Base-by-base conservation (phyloP, 371 early-diverging fungal species). In the Encephalitozoon hellem region DNA sequence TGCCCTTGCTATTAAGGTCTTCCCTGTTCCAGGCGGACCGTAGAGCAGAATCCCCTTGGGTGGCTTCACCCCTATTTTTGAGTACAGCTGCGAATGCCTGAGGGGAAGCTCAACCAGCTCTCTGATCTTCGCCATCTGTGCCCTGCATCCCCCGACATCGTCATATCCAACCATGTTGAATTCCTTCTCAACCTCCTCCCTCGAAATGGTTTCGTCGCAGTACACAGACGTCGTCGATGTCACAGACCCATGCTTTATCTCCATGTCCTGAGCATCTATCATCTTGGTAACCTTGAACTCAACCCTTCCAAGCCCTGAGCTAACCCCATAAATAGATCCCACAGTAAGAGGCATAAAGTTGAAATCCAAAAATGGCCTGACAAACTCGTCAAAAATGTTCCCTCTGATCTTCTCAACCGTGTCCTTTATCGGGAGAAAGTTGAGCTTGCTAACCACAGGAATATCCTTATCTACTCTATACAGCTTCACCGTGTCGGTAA, bases 111-210 rank as follows among this genome's bases (percentile, higher is more conserved):
- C 96, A 34, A 98, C 94, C 80, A 95, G 87, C 86, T 98, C 99
- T 83, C 95, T 92, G 74, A 98, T 97, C 87, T 97, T 96, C 9
- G 97, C 97, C 89, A 98, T 91, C 85, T 98, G 97, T 84, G 92
- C 94, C 81, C 96, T 91, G 84, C 91, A 91, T 72, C 97, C 98
- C 84, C 98, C 98, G 87, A 97, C 91, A 84, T 96, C 95, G 83
- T 98, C 99, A 85, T 97, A 98, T 65, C 97, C 97, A 67, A 98
- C 91, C 78, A 90, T 91, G 80, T 90, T 91, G 55, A 93, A 88
- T 77, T 91, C 93, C 77, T 95, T 95, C 84, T 96, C 95, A 77
- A 96, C 94, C 84, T 96, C 97, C 72, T 96, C 92, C 87, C 93
- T 93, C 85, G 94, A 90, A 9, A 97, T 93, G 45, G 93, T 94